Evolutionary conservation across 2,329 filamentous ascomycete genomes (phyloP).

Genomic region (Mycocentrospora acerina): DNA sequence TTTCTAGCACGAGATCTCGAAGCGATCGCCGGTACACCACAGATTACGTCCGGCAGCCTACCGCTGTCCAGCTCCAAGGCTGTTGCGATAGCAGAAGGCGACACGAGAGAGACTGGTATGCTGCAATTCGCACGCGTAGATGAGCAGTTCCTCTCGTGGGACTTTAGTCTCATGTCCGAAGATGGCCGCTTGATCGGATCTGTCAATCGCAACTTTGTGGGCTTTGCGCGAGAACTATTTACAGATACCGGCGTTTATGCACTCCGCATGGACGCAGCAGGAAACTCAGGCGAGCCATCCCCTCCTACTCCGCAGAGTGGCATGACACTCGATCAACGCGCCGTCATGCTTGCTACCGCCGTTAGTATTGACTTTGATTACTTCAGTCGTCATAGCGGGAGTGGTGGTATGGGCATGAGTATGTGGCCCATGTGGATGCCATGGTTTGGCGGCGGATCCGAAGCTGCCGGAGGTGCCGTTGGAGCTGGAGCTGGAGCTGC

Average conservation of each 20-base stretch:
- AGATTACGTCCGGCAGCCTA: slow-evolving; percentile 47
- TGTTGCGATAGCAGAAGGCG: slow-evolving; percentile 43
- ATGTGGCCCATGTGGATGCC: slow-evolving; percentile 55
- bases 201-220: slow-evolving; percentile 64
- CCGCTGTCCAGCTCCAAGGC: slow-evolving; percentile 54
- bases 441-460: slow-evolving; percentile 39
- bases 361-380: slow-evolving; percentile 68
- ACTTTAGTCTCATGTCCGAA: slow-evolving; percentile 60
- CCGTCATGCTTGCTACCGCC: slow-evolving; percentile 66
- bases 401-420: slow-evolving; percentile 48
- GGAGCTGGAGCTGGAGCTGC: slow-evolving; percentile 46
- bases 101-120: slow-evolving; percentile 49
- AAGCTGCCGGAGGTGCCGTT: slow-evolving; percentile 41
- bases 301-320: slow-evolving; percentile 49
- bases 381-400: slow-evolving; percentile 61
- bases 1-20: slow-evolving; percentile 57
- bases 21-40: slow-evolving; percentile 39
- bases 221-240: slow-evolving; percentile 65
- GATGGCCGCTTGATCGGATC: slow-evolving; percentile 57
- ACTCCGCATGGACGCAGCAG: slow-evolving; percentile 64
- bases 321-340: slow-evolving; percentile 67
- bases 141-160: slow-evolving; percentile 65
- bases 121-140: slow-evolving; percentile 64
- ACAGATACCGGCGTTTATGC: slow-evolving; percentile 68
- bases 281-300: slow-evolving; percentile 39